Base-by-base conservation (phyloP, 768 basidiomycete species). In the Sarcomyxa edulis region DNA sequence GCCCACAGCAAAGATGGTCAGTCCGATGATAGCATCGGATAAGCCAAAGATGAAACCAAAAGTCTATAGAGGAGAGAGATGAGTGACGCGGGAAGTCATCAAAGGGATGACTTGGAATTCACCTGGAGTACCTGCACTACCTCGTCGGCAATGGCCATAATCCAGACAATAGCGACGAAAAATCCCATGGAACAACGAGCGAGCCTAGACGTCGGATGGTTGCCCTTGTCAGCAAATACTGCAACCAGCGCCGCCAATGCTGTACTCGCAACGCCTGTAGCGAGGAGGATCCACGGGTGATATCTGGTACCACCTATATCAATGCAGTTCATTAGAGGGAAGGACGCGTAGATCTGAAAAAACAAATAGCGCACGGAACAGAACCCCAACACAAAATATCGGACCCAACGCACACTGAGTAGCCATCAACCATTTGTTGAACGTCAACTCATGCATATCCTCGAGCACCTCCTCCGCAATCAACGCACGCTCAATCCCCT, bases 131-230 rank as follows among this genome's bases (percentile, higher is more conserved):
- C 82, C 33, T 84, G 75, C 21, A 98, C 92, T 2, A 95, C 92
- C 56, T 97, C 94, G 55, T 96, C 93, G 1, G 94, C 93, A 33
- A 98, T 93, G 5, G 87, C 92, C 80, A 97, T 94, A 50, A 99
- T 97, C 95, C 96, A 99, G 6, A 97, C 81, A 44, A 97, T 77
- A 3, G 92, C 73, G 19, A 95, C 84, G 15, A 82, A 56, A 63
- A 99, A 99, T 0, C 96, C 95, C 71, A 94, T 82, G 16, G 81
- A 84, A 53, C 91, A 95, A 7, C 93, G 74, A 7, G 74, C 69
- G 61, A 92, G 70, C 40, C 78, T 72, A 32, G 76, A 70, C 10
- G 72, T 52, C 5, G 71, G 66, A 45, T 77, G 69, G 14, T 69
- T 64, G 3, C 87, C 84, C 28, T 73, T 70, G 6, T 72, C 69